Base-by-base conservation (phyloP, 2,329 filamentous ascomycete genomes). In the Calonectria honghensis region DNA sequence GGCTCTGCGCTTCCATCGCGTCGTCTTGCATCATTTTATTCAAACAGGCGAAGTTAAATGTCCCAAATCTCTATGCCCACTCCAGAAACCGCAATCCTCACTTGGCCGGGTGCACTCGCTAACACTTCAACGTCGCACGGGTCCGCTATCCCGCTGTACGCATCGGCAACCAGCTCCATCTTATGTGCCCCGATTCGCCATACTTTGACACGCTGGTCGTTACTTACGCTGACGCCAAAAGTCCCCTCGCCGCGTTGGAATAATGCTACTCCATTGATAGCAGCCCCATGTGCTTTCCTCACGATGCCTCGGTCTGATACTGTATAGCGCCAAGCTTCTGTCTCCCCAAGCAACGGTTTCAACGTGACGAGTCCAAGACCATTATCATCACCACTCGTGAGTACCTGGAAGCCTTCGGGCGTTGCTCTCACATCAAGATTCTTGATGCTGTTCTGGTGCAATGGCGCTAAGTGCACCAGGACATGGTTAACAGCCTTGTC, bases 381-480 rank as follows among this genome's bases (percentile, higher is more conserved):
- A 75, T 97, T 97, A 84, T 98, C 97, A 80, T 99, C 97, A 29
- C 97, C 96, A 32, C 95, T 95, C 0, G 95, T 96, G 6, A 95
- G 83, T 24, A 98, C 81, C 0, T 94, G 75, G 77, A 77, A 86
- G 78, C 79, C 37, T 82, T 76, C 24, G 80, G 78, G 18, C 87
- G 67, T 35, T 65, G 73, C 63, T 35, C 79, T 75, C 65, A 91
- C 73, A 74, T 90, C 89, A 3, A 94, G 85, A 27, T 88, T 86
- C 83, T 98, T 97, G 82, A 98, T 91, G 66, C 93, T 92, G 83
- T 91, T 98, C 79, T 98, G 95, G 81, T 98, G 97, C 31, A 96
- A 83, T 68, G 86, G 88, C 2, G 81, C 81, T 14, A 85, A 84
- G 16, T 84, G 75, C 11, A 77, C 78, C 4, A 87, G 76, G 2